Evolutionary conservation across 2,329 filamentous ascomycete genomes (phyloP), one percentile per base, ranked within the genome.

Genomic region (Epichloe sp.): DNA sequence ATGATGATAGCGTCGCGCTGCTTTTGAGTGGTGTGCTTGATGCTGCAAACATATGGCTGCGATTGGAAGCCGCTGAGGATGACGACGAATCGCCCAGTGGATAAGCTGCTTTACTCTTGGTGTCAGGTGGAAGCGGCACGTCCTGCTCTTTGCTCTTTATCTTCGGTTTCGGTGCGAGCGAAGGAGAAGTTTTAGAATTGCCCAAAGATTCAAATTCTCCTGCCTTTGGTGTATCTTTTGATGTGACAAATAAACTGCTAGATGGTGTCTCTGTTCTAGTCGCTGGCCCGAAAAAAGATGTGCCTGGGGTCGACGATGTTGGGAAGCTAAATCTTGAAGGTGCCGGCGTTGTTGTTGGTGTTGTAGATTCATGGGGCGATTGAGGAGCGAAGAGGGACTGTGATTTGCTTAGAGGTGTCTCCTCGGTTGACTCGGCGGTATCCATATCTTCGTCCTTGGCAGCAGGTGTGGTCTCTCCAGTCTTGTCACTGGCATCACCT

Each of bases 391-490:
- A 61, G 12, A 62, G 56, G 15, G 68, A 64, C 19, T 68, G 58
- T 3, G 65, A 60, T 54, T 68, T 69, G 48, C 65, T 59, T 57
- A 70, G 63, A 7, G 67, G 64, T 12, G 67, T 65, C 59, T 68
- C 55, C 34, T 65, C 62, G 10, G 59, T 58, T 8, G 63, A 54
- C 8, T 65, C 68, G 12, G 61, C 60, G 2, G 63, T 59, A 44
- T 72, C 71, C 77, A 80, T 80, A 45, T 77, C 74, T 52, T 76
- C 70, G 31, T 80, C 78, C 58, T 75, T 76, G 0, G 63, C 57
- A 5, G 64, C 56, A 14, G 66, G 56, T 23, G 62, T 67, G 3
- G 65, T 58, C 15, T 65, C 59, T 21, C 62, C 54, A 35, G 68
- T 60, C 53, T 72, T 64, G 51, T 65, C 71, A 21, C 67, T 59